A percentile compares a stretch with the other conserved stretches of the same genome.
phyloP scores from a whole-genome alignment of 2,329 filamentous ascomycete genomes.

The Leptographium lundbergii region DNA sequence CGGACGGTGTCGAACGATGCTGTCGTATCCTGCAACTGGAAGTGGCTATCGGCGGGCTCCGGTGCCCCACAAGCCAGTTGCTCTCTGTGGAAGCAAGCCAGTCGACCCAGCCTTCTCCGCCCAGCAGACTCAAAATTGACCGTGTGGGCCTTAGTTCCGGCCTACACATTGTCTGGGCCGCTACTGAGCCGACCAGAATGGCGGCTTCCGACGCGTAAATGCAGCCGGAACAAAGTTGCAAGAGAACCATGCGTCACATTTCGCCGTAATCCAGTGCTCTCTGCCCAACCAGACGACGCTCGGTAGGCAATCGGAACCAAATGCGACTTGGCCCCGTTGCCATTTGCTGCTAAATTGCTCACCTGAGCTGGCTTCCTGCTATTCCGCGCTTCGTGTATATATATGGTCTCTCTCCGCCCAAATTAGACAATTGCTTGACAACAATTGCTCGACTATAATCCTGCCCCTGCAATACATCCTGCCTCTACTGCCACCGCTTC shows the following conservation, averaged over 20 bases:
- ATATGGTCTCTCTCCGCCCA: not conserved
- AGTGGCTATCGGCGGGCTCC: conserved; percentile 16
- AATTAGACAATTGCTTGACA: not conserved
- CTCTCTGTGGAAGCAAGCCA: not conserved
- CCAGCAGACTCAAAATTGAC: not conserved
- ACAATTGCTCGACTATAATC: not conserved
- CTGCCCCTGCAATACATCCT: not conserved
- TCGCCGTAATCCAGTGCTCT: not conserved
- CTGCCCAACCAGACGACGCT: not conserved
- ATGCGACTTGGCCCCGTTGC: not conserved
- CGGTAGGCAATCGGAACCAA: not conserved
- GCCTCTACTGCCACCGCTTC: too few relatives aligned
- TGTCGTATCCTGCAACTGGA: conserved; percentile 1
- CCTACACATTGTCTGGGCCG: not conserved
- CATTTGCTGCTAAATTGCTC: not conserved
- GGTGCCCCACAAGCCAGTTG: conserved; percentile 6
- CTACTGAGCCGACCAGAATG: not conserved
- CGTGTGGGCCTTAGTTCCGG: not conserved
- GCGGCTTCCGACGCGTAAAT: conserved; percentile 9
- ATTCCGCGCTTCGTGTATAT: not conserved
- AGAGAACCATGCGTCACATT: not conserved
- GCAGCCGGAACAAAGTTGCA: not conserved
- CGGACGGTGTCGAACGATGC: not conserved
- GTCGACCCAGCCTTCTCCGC: not conserved
- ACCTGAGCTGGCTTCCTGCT: not conserved